Conservation (phyloP, 2,329 filamentous ascomycete genomes). For the Bertia moriformis region DNA sequence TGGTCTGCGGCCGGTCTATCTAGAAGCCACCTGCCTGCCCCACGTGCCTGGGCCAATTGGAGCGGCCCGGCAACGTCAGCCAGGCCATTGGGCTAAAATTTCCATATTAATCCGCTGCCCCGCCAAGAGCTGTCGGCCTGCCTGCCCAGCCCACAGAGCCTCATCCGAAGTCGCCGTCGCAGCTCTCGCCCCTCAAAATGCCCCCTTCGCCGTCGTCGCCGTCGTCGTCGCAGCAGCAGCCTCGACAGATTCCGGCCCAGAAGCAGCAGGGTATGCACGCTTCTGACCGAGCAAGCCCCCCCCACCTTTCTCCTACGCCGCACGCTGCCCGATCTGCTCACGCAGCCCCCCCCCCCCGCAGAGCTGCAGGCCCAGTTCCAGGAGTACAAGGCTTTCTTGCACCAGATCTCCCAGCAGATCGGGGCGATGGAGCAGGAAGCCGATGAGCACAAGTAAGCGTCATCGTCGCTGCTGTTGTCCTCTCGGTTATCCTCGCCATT, state of each 20-base stretch:
- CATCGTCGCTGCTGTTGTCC: conserved; percentile 4
- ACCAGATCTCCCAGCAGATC: conserved; percentile 89
- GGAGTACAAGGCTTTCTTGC: conserved; percentile 65
- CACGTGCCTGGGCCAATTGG: no score
- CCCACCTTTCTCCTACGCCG: neutral
- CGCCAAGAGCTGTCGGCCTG: no score
- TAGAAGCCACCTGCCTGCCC: no score
- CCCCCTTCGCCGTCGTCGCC: conserved; percentile 13
- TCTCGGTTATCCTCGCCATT: conserved; percentile 3
- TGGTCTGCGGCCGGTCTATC: no score
- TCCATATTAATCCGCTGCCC: no score
- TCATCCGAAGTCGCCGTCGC: no score
- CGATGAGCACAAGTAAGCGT: conserved; percentile 87
- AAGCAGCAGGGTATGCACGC: conserved; percentile 77
- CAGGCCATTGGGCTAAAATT: no score
- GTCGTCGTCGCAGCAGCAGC: conserved; percentile 3
- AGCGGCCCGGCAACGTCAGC: no score
- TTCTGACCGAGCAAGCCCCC: conserved; percentile 2
- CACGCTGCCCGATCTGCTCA: neutral
- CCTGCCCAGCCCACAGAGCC: no score
- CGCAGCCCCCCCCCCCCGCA: no score
- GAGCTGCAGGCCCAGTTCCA: conserved; percentile 70
- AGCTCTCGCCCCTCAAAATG: no score
- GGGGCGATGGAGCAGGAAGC: conserved; percentile 94
- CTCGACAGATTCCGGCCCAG: conserved; percentile 31